A percentile compares a stretch with the other conserved stretches of the same genome.
Evolutionary conservation across 345 rosid species (phyloP).

Genomic region (Barbarea vulgaris): DNA sequence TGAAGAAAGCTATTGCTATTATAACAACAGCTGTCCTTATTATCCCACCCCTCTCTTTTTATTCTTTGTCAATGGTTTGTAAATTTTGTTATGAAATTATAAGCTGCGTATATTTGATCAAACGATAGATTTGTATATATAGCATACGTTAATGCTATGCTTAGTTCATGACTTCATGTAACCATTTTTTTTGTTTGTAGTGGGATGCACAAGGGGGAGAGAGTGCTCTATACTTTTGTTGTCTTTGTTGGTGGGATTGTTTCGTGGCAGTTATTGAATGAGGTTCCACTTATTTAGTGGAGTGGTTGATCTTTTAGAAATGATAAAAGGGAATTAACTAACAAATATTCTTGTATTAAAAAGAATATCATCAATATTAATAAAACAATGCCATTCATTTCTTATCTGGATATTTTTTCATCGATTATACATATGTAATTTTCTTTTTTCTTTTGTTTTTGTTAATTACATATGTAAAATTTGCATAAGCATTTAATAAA

Average conservation of each 20-base stretch:
- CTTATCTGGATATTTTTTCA: no score
- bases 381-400: no score
- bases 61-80: not conserved
- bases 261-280: conserved; percentile 14
- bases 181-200: not conserved
- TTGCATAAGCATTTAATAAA: no score
- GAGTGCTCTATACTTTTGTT: conserved; percentile 19
- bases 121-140: conserved; percentile 23
- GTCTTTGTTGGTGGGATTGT: conserved; percentile 23
- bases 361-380: no score
- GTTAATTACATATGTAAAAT: no score
- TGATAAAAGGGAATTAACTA: no score
- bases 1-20: conserved; percentile 10
- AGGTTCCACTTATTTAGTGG: conserved; percentile 29
- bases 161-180: conserved; percentile 1
- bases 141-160: conserved; percentile 22
- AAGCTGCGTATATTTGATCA: conserved; percentile 3
- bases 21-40: not conserved
- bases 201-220: conserved; percentile 5
- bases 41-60: conserved; percentile 15
- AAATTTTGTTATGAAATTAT: not conserved
- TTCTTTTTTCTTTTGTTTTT: no score
- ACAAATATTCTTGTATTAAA: no score
- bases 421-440: no score
- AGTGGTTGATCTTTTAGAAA: conserved; percentile 19